Percentiles rank a stretch among this genome's conserved stretches.
These are phyloP conservation scores for Triadica sebifera DNA, from an alignment of 345 rosid species.

Conservation along the genomic window DNA sequence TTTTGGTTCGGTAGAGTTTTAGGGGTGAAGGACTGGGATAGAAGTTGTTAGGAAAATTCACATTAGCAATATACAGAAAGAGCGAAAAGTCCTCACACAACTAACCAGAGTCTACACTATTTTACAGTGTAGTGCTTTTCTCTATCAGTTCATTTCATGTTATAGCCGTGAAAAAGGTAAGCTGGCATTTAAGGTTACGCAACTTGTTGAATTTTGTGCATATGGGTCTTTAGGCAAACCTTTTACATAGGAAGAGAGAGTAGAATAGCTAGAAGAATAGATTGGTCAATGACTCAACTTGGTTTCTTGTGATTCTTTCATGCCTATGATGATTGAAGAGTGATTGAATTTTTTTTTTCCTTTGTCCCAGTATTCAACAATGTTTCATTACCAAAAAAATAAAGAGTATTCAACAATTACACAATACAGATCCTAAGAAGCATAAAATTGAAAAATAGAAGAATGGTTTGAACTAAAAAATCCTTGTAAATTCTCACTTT, in stretches of 20 bases:
- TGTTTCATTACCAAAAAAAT: not conserved
- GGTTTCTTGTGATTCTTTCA: too few species aligned
- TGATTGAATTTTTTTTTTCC: not conserved
- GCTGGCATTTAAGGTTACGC: too few species aligned
- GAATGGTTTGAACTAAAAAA: not conserved
- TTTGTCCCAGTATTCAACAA: not conserved
- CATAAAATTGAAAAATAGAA: not conserved
- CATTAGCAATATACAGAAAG: too few species aligned
- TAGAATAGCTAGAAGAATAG: not conserved
- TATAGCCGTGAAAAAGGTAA: too few species aligned
- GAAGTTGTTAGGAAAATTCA: too few species aligned
- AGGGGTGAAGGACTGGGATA: too few species aligned
- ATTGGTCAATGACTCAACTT: not conserved
- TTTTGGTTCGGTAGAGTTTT: too few species aligned
- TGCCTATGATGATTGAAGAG: not conserved
- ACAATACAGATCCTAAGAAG: not conserved
- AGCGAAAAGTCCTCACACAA: too few species aligned
- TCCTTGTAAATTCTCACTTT: not conserved
- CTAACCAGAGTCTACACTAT: too few species aligned
- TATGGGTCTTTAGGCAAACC: too few species aligned
- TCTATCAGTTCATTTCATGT: not conserved
- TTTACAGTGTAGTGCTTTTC: not conserved
- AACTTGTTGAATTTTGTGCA: too few species aligned
- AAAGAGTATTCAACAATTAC: not conserved
- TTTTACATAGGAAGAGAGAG: not conserved